Evolutionary conservation across 2,329 filamentous ascomycete genomes (phyloP).

Genomic region (Malbranchea cinnamomea): DNA sequence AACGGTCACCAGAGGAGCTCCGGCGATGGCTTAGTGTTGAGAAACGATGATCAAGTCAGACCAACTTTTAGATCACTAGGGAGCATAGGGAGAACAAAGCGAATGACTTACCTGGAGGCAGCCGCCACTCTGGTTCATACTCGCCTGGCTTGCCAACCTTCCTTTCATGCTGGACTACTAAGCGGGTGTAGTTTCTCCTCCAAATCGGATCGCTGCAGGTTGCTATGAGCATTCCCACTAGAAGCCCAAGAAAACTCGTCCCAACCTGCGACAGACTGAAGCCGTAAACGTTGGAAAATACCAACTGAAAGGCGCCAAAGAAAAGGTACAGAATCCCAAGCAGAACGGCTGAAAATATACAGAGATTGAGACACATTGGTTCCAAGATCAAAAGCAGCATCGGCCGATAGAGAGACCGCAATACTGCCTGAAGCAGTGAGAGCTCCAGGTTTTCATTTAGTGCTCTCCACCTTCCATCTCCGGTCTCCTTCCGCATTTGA

Average conservation of each 20-base stretch:
- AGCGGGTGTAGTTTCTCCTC: constrained; percentile 29
- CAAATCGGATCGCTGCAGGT: constrained; percentile 32
- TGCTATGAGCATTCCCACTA: constrained; percentile 32
- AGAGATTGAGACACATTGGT: constrained; percentile 73
- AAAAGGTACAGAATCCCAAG: constrained; percentile 81
- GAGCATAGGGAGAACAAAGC: constrained; percentile 9
- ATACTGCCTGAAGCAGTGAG: constrained; percentile 49
- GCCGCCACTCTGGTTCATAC: constrained; percentile 73
- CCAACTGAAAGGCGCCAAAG: constrained; percentile 72
- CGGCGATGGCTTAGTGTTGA: constrained; percentile 52
- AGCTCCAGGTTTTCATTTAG: constrained; percentile 59
- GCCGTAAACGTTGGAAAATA: constrained; percentile 59
- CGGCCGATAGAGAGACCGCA: constrained; percentile 45
- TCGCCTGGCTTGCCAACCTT: constrained; percentile 22
- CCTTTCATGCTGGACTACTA: constrained; percentile 24
- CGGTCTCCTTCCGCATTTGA: constrained; percentile 55
- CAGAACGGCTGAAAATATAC: constrained; percentile 69
- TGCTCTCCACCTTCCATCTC: constrained; percentile 61
- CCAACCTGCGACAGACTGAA: constrained; percentile 70
- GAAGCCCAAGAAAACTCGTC: constrained; percentile 53
- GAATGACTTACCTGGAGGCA: constrained; percentile 48
- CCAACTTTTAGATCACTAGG: constrained; percentile 1
- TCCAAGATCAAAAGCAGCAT: constrained; percentile 68
- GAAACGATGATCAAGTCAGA: constrained; percentile 1
- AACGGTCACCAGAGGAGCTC: constrained; percentile 62